Evolutionary conservation across 352 stramenopile species (phyloP).

Genomic region (Phytophthora sojae): DNA sequence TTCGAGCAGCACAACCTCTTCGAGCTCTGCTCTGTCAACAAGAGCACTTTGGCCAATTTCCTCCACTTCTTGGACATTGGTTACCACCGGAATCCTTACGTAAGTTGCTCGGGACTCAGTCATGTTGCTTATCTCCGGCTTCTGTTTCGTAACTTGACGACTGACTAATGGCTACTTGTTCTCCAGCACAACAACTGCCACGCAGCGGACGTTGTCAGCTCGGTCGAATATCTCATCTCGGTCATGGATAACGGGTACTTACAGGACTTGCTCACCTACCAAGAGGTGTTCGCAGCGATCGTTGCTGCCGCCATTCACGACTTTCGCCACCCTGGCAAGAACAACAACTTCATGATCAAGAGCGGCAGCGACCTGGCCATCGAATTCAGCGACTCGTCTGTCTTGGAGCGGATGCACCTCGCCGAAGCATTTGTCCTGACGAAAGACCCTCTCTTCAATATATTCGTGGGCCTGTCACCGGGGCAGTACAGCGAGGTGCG

Average conservation of each 20-base stretch:
- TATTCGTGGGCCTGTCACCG: constrained; percentile 71
- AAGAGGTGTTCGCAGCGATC: constrained; percentile 84
- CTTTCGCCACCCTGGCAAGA: constrained; percentile 85
- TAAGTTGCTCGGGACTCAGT: constrained; percentile 35
- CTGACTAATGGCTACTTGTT: constrained; percentile 1
- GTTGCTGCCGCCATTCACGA: constrained; percentile 87
- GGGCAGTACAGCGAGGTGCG: constrained; percentile 71
- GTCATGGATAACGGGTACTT: constrained; percentile 85
- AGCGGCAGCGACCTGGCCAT: constrained; percentile 76
- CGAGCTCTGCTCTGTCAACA: constrained; percentile 74
- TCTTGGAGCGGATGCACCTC: constrained; percentile 89
- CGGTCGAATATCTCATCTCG: constrained; percentile 83
- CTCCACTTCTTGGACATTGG: constrained; percentile 83
- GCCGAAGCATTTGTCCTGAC: constrained; percentile 82
- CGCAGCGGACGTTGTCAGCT: constrained; percentile 82
- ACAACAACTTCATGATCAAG: constrained; percentile 90
- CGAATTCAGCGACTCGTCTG: constrained; percentile 83
- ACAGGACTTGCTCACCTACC: constrained; percentile 80
- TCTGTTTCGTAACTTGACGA: constrained; percentile 1
- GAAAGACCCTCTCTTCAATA: constrained; percentile 75
- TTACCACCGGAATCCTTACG: constrained; percentile 84
- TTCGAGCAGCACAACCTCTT: constrained; percentile 89
- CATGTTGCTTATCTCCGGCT: constrained; percentile 1
- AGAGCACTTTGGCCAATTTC: constrained; percentile 81
- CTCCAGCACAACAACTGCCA: constrained; percentile 84